phyloP scores from a whole-genome alignment of 768 basidiomycete genomes.

The Dioszegia aurantiaca region DNA sequence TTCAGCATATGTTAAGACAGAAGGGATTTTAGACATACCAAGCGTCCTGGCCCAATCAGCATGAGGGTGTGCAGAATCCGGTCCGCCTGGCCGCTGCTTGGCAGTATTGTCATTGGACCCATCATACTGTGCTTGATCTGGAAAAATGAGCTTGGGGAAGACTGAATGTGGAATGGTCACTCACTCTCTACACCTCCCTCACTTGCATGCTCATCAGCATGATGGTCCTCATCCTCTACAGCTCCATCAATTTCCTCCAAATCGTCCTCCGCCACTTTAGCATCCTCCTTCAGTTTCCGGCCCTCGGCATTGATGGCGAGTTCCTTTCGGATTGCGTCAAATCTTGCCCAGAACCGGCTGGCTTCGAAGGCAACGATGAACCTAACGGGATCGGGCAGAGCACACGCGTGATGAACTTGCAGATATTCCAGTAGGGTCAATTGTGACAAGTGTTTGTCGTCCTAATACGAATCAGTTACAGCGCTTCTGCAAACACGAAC shows the following conservation, averaged over 20 bases:
- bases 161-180: no score
- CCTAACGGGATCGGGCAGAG: constrained; percentile 27
- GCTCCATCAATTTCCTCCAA: constrained; percentile 81
- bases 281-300: constrained; percentile 78
- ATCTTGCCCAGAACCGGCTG: constrained; percentile 23
- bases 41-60: constrained; percentile 5
- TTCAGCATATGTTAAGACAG: no score
- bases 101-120: constrained; percentile 11
- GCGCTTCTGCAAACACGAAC: not conserved
- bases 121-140: constrained; percentile 25
- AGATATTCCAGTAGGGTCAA: constrained; percentile 54
- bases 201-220: constrained; percentile 6
- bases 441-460: constrained; percentile 33
- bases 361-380: constrained; percentile 32
- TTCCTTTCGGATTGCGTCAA: constrained; percentile 28
- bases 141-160: not conserved
- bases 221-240: constrained; percentile 59
- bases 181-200: not conserved
- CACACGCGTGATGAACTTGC: constrained; percentile 32
- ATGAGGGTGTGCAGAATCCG: constrained; percentile 9
- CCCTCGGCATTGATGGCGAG: constrained; percentile 62
- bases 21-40: not conserved
- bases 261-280: constrained; percentile 65
- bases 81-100: not conserved
- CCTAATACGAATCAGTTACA: constrained; percentile 19